These are phyloP conservation scores for Termitomyces sp. DNA, from an alignment of 768 basidiomycete species.

Conservation along the genomic window DNA sequence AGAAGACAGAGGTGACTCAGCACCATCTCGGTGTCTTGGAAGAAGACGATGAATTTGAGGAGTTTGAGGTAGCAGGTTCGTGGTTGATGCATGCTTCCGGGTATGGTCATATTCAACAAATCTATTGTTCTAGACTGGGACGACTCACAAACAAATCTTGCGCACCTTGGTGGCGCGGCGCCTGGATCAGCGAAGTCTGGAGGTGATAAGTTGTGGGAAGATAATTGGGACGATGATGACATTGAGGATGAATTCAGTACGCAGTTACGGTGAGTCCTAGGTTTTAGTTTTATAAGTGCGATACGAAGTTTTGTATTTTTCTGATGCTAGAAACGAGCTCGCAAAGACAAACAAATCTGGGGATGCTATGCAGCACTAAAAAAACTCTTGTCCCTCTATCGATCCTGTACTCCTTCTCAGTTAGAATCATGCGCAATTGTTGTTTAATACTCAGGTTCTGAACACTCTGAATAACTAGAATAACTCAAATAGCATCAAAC, in stretches of 20 bases:
- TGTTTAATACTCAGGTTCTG: not conserved
- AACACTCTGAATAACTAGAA: not conserved
- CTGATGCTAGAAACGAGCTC: constrained; percentile 49
- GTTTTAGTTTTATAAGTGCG: too few relatives aligned
- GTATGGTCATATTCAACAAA: not conserved
- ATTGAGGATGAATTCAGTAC: constrained; percentile 96
- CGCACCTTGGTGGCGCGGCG: constrained; percentile 66
- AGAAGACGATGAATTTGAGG: constrained; percentile 97
- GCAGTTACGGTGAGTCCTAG: constrained; percentile 76
- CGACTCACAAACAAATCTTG: constrained; percentile 76
- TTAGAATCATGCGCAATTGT: not conserved
- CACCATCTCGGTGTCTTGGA: constrained; percentile 86
- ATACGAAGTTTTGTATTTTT: not conserved
- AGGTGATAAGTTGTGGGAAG: constrained; percentile 95
- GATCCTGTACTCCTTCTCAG: not conserved
- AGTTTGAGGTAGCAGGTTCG: constrained; percentile 80
- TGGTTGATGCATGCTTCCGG: not conserved
- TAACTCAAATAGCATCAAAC: not conserved
- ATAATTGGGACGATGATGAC: constrained; percentile 99
- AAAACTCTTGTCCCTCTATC: not conserved
- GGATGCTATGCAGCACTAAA: constrained; percentile 51
- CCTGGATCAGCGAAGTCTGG: constrained; percentile 74
- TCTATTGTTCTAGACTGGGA: constrained; percentile 65
- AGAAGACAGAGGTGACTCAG: constrained; percentile 45
- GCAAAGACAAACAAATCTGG: constrained; percentile 48